Conservation (phyloP, 2,329 filamentous ascomycete genomes). For the Xylaria sp. region DNA sequence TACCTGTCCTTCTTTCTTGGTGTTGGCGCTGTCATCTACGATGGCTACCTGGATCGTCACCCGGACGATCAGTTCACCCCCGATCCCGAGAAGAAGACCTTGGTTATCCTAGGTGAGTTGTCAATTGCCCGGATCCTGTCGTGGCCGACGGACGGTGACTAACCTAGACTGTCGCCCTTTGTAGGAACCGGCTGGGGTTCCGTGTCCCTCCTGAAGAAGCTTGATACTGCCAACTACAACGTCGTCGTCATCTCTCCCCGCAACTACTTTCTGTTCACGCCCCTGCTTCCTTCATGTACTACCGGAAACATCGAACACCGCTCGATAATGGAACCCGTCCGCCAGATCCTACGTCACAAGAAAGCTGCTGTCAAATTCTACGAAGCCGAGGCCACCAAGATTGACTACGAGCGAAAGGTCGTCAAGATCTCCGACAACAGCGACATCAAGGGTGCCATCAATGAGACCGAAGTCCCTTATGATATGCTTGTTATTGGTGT, state of each 20-base stretch:
- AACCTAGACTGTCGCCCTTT: conserved; percentile 5
- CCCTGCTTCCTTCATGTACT: conserved; percentile 95
- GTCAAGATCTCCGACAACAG: conserved; percentile 92
- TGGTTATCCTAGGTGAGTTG: conserved; percentile 87
- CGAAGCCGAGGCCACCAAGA: conserved; percentile 95
- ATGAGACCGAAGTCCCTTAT: conserved; percentile 89
- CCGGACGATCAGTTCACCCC: conserved; percentile 81
- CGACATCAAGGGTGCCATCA: conserved; percentile 85
- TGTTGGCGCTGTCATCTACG: conserved; percentile 78
- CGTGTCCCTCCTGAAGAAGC: conserved; percentile 96
- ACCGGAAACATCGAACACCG: conserved; percentile 98
- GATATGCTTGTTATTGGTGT: conserved; percentile 99
- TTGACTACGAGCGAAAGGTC: conserved; percentile 90
- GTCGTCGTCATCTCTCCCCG: conserved; percentile 96
- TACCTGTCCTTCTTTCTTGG: conserved; percentile 78
- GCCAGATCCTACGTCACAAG: conserved; percentile 95
- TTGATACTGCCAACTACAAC: conserved; percentile 99
- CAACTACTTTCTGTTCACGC: conserved; percentile 99
- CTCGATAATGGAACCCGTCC: conserved; percentile 99
- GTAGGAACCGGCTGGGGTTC: conserved; percentile 94
- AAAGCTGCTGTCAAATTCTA: conserved; percentile 94
- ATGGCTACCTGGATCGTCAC: conserved; percentile 83
- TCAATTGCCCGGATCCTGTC: conserved; percentile 36
- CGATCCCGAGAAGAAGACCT: conserved; percentile 93
- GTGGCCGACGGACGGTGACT: conserved; percentile 33